Percentiles rank a stretch among this genome's conserved stretches.
phyloP scores from a whole-genome alignment of 148 eudicot genomes.

The Vaccinium corymbosum region DNA sequence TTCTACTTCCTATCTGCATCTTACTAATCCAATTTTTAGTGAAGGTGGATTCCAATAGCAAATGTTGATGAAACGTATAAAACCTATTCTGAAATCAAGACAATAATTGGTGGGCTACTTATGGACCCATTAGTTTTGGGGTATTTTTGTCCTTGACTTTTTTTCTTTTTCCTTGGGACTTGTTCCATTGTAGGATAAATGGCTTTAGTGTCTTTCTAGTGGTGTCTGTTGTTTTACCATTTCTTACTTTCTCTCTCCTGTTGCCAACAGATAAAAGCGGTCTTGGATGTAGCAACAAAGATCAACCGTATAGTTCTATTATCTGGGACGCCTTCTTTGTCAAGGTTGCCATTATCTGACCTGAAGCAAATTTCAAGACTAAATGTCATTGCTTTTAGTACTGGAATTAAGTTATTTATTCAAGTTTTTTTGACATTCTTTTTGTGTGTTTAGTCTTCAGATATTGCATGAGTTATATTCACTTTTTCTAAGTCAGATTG shows the following conservation, averaged over 20 bases:
- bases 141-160: background rate
- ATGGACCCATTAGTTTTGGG: background rate
- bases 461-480: conserved; percentile 16
- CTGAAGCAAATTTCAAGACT: conserved; percentile 17
- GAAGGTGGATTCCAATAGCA: background rate
- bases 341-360: conserved; percentile 64
- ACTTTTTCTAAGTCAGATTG: conserved; percentile 3
- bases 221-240: background rate
- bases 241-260: conserved; percentile 13
- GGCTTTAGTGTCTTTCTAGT: background rate
- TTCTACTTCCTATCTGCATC: background rate
- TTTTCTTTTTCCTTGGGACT: background rate
- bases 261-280: conserved; percentile 58
- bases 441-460: background rate
- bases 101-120: background rate
- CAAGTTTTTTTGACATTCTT: background rate
- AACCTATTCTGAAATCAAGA: background rate
- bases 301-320: conserved; percentile 65
- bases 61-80: background rate
- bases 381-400: background rate
- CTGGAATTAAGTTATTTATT: conserved; percentile 9
- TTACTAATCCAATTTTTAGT: background rate
- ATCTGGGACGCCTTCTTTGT: conserved; percentile 95
- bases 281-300: conserved; percentile 78
- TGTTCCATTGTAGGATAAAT: background rate